Base-by-base conservation (phyloP, 371 early-diverging fungal genomes). In the Syncephalis plumigaleata region DNA sequence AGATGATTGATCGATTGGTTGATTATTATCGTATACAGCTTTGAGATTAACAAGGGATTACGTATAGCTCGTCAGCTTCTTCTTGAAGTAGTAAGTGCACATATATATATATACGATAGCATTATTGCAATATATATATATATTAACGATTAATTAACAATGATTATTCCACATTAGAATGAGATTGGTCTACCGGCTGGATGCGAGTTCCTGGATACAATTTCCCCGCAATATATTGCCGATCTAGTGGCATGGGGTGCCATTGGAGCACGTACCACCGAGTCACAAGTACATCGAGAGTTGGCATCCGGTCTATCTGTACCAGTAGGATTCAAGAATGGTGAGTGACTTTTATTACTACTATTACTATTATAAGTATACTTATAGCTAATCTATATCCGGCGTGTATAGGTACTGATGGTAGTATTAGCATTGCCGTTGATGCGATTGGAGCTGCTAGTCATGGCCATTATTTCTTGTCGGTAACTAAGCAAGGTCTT, bases 291-390 rank as follows among this genome's bases (percentile, higher is more conserved):
- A 24, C 95, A 94, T 61, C 79, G 95, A 50, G 95, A 94, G 60
- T 70, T 94, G 42, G 87, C 92, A 21, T 82, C 83, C 8, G 95
- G 95, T 38, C 75, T 91, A 11, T 89, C 90, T 23, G 82, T 86
- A 59, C 89, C 95, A 7, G 89, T 94, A 18, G 95, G 95, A 18
- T 94, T 94, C 77, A 94, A 92, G 63, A 91, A 91, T 55, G 92
- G 92, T 39, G 11, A 11, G 31, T 11, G 11, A 31, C 11, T 31
- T 31, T 7, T 7, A 7, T 7, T 11, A n/a, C n/a, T n/a, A n/a
- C n/a, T n/a, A n/a, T n/a, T n/a, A n/a, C n/a, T n/a, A n/a, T n/a
- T n/a, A n/a, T n/a, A n/a, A n/a, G n/a, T n/a, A n/a, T n/a, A n/a
- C n/a, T n/a, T n/a, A n/a, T n/a, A n/a, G n/a, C n/a, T n/a, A n/a